Conservation (phyloP, 2,329 filamentous ascomycete genomes). For the Sporothrix humicola region DNA sequence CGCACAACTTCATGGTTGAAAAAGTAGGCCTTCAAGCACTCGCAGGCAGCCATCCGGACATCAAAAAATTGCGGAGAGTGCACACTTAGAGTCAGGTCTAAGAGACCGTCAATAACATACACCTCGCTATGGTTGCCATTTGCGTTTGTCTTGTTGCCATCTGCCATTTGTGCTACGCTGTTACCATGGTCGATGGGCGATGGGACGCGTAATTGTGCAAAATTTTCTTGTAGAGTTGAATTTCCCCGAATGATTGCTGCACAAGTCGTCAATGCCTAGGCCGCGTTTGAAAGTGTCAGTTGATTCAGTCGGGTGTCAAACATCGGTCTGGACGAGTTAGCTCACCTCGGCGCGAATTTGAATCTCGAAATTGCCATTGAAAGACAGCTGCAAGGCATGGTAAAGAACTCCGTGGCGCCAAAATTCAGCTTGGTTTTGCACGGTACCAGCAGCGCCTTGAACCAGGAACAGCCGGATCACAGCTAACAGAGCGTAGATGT, state of each 20-base stretch:
- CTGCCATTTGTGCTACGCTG: slow-evolving; percentile 36
- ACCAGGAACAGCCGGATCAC: slow-evolving; percentile 86
- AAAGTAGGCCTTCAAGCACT: slow-evolving; percentile 93
- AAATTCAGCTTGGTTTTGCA: slow-evolving; percentile 83
- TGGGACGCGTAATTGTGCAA: slow-evolving; percentile 82
- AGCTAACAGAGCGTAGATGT: slow-evolving; percentile 86
- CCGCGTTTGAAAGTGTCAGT: neutral
- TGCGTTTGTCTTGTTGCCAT: slow-evolving; percentile 40
- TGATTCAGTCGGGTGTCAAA: neutral
- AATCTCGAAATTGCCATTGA: slow-evolving; percentile 72
- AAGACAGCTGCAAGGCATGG: slow-evolving; percentile 81
- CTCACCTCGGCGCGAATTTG: slow-evolving; percentile 81
- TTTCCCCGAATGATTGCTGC: slow-evolving; percentile 89
- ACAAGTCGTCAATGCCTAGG: slow-evolving; percentile 77
- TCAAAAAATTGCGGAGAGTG: slow-evolving; percentile 73
- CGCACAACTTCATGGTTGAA: slow-evolving; percentile 79
- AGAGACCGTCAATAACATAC: slow-evolving; percentile 91
- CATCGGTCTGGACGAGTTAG: slow-evolving; percentile 30
- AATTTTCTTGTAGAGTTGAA: slow-evolving; percentile 78
- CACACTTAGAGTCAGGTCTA: slow-evolving; percentile 78
- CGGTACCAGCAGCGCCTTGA: slow-evolving; percentile 77
- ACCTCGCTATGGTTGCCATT: slow-evolving; percentile 64
- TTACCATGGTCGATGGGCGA: slow-evolving; percentile 56
- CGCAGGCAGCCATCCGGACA: slow-evolving; percentile 81
- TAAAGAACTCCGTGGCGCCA: slow-evolving; percentile 82